phyloP scores from a whole-genome alignment of 2,329 filamentous ascomycete species.

The Sarocladium brachiariae region DNA sequence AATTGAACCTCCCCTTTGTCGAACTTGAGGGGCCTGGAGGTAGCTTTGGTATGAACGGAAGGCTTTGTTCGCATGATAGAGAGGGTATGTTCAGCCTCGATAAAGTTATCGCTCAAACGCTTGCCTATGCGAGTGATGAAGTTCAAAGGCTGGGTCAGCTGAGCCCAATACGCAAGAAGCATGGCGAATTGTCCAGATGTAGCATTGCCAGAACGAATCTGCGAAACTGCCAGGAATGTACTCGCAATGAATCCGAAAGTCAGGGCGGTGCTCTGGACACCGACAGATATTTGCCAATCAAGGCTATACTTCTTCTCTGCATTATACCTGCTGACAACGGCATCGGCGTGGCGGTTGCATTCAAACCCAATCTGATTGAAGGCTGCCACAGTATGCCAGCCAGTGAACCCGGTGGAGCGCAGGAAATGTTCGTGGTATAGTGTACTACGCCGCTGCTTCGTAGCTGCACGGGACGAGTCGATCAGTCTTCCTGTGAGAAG shows the following conservation, averaged over 20 bases:
- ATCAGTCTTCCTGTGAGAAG: conserved; percentile 48
- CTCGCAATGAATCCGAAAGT: conserved; percentile 62
- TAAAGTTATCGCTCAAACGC: conserved; percentile 48
- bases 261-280: conserved; percentile 56
- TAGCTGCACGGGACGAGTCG: conserved; percentile 39
- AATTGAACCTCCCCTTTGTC: conserved; percentile 49
- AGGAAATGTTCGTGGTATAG: conserved; percentile 50
- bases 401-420: conserved; percentile 48
- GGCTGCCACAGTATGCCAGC: conserved; percentile 52
- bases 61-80: conserved; percentile 52
- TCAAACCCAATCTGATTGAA: conserved; percentile 55
- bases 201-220: conserved; percentile 54
- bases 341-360: conserved; percentile 44
- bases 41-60: conserved; percentile 45
- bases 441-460: conserved; percentile 33
- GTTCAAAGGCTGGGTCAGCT: conserved; percentile 62
- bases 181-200: conserved; percentile 63
- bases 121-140: conserved; percentile 58
- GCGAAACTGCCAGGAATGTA: conserved; percentile 54
- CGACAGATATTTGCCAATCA: conserved; percentile 44
- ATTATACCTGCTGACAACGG: conserved; percentile 36
- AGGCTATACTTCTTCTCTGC: conserved; percentile 30
- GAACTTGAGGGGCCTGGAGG: conserved; percentile 42
- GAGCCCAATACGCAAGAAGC: conserved; percentile 67
- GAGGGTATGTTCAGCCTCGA: conserved; percentile 50